Conservation (phyloP, 257 asterid species). For the Linaria vulgaris region DNA sequence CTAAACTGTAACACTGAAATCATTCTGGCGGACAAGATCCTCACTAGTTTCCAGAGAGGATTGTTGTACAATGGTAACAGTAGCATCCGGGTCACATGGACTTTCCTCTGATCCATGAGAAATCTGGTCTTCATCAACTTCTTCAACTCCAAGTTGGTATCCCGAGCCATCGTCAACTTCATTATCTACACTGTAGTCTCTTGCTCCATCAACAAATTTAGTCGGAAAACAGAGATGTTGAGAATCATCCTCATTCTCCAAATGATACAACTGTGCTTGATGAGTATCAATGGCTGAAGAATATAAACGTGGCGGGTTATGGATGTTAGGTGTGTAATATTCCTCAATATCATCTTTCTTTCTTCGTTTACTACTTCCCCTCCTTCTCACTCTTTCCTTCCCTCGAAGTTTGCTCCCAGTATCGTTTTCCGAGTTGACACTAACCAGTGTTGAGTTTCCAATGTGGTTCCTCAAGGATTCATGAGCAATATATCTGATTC, state of each 20-base stretch:
- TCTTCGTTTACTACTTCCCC: constrained; percentile 65
- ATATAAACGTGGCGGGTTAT: constrained; percentile 40
- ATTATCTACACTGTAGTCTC: constrained; percentile 30
- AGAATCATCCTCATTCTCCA: constrained; percentile 38
- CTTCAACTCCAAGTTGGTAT: constrained; percentile 41
- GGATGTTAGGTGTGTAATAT: constrained; percentile 34
- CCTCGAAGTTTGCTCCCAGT: constrained; percentile 60
- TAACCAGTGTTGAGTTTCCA: constrained; percentile 38
- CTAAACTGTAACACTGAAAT: constrained; percentile 41
- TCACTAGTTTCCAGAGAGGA: constrained; percentile 49
- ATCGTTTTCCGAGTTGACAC: constrained; percentile 48
- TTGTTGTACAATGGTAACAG: constrained; percentile 42
- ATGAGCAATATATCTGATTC: constrained; percentile 66
- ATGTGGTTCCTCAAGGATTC: constrained; percentile 76
- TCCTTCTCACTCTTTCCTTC: constrained; percentile 86
- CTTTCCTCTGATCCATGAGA: constrained; percentile 44
- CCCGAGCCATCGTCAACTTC: constrained; percentile 42
- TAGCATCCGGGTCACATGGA: constrained; percentile 36
- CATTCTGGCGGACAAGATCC: constrained; percentile 53
- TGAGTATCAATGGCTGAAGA: constrained; percentile 33
- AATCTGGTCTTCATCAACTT: constrained; percentile 48
- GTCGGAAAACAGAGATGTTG: constrained; percentile 34
- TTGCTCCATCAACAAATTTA: constrained; percentile 35
- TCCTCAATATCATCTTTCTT: constrained; percentile 67
- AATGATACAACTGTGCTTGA: constrained; percentile 39